Evolutionary conservation across 805 yeast genomes (phyloP).

Genomic region (Hanseniaspora meyeri): DNA sequence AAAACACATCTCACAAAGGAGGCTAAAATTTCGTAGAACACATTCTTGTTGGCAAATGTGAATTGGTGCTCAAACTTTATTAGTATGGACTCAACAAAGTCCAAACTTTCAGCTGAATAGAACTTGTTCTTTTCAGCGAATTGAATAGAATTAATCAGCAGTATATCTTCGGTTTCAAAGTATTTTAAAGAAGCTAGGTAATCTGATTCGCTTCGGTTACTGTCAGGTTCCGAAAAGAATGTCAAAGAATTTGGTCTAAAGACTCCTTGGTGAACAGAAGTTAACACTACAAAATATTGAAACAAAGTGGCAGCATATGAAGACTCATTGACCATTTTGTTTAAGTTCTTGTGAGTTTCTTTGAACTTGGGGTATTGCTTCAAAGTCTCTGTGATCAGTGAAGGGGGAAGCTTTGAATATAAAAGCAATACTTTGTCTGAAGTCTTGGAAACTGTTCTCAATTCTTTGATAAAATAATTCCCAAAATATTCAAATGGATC

Average conservation of each 20-base stretch:
- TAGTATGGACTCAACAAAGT: constrained; percentile 3
- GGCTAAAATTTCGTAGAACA: background rate
- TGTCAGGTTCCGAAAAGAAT: background rate
- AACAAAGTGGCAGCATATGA: constrained; percentile 1
- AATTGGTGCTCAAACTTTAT: constrained; percentile 1
- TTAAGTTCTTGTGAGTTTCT: background rate
- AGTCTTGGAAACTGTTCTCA: background rate
- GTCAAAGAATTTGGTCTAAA: background rate
- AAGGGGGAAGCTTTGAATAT: background rate
- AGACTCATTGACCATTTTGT: constrained; percentile 1
- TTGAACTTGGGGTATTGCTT: constrained; percentile 7
- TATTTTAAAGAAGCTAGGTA: background rate
- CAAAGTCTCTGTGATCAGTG: background rate
- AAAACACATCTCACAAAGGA: background rate
- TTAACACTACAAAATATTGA: background rate
- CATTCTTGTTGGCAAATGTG: background rate
- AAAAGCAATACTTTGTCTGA: constrained; percentile 1
- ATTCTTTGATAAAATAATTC: constrained; percentile 1
- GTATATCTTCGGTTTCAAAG: constrained; percentile 5
- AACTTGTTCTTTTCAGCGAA: constrained; percentile 2
- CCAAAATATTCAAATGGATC: constrained; percentile 11
- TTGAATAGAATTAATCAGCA: background rate
- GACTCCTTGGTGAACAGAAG: background rate
- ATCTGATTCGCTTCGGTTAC: background rate
- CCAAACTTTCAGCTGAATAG: constrained; percentile 5